Evolutionary conservation across 768 basidiomycete genomes (phyloP).

Genomic region (Termitomyces sp.): DNA sequence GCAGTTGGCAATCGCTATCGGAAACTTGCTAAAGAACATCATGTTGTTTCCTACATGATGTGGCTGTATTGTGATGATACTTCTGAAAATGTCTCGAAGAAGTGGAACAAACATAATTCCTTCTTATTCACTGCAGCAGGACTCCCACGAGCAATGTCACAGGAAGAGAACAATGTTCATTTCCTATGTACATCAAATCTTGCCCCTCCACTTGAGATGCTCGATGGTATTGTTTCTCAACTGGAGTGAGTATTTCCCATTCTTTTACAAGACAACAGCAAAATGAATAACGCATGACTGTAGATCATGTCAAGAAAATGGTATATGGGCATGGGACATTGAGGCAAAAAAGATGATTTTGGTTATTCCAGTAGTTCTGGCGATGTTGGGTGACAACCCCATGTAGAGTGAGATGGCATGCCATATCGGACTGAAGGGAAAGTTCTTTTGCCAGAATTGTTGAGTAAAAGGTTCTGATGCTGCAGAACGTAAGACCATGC

Average conservation of each 20-base stretch:
- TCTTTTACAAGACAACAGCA: neutral
- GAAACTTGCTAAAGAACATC: neutral
- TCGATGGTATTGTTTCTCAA: slow-evolving; percentile 22
- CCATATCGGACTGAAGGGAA: slow-evolving; percentile 36
- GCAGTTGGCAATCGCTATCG: neutral
- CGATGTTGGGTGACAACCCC: slow-evolving; percentile 41
- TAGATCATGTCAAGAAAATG: slow-evolving; percentile 5
- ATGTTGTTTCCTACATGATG: neutral
- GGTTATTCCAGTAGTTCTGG: slow-evolving; percentile 26
- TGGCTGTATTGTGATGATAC: slow-evolving; percentile 14
- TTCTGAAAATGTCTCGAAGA: slow-evolving; percentile 31
- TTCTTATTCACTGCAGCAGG: slow-evolving; percentile 26
- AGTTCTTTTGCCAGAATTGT: slow-evolving; percentile 35
- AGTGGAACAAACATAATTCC: slow-evolving; percentile 33
- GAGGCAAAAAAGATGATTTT: slow-evolving; percentile 22
- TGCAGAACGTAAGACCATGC: slow-evolving; percentile 14
- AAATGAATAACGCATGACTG: neutral
- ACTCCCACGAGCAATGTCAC: slow-evolving; percentile 17
- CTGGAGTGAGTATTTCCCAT: slow-evolving; percentile 18
- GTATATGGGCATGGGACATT: slow-evolving; percentile 38
- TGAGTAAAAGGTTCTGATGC: slow-evolving; percentile 16
- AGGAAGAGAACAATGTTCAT: slow-evolving; percentile 27
- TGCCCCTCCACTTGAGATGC: slow-evolving; percentile 29
- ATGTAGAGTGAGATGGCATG: slow-evolving; percentile 44
- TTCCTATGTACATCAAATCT: slow-evolving; percentile 29